Percentiles rank a stretch among this genome's conserved stretches.
Evolutionary conservation across 805 yeast species (phyloP).

Genomic region (Lachancea nothofagi): DNA sequence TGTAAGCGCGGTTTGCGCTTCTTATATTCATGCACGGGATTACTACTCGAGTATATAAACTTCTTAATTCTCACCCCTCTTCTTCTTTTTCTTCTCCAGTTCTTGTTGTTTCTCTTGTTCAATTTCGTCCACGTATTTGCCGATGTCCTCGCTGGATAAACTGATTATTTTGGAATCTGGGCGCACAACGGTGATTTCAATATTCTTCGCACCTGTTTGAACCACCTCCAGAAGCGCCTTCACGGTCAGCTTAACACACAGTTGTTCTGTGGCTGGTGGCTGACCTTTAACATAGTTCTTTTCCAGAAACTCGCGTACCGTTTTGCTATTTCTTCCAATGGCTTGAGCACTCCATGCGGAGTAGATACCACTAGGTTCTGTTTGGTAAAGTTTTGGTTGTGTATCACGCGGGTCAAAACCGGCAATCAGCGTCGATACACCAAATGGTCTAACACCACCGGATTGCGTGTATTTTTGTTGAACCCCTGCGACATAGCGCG

Average conservation of each 20-base stretch:
- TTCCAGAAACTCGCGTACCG: slow-evolving; percentile 92
- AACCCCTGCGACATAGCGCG: slow-evolving; percentile 94
- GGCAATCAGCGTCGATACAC: slow-evolving; percentile 89
- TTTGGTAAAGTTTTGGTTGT: slow-evolving; percentile 80
- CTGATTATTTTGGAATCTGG: slow-evolving; percentile 57
- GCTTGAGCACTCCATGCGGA: slow-evolving; percentile 98
- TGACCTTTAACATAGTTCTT: slow-evolving; percentile 66
- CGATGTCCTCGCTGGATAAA: slow-evolving; percentile 66
- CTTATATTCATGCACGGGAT: too few species aligned
- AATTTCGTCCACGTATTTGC: slow-evolving; percentile 67
- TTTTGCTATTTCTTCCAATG: slow-evolving; percentile 90
- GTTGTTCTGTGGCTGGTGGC: slow-evolving; percentile 51
- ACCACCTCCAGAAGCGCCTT: slow-evolving; percentile 91
- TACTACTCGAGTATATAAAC: background rate
- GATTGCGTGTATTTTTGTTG: slow-evolving; percentile 96
- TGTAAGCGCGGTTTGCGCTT: too few species aligned
- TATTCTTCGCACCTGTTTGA: slow-evolving; percentile 95
- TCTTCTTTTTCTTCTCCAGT: slow-evolving; percentile 46
- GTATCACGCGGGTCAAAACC: slow-evolving; percentile 82
- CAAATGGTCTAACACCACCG: slow-evolving; percentile 98
- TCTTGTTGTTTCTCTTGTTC: slow-evolving; percentile 81
- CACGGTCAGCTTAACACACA: slow-evolving; percentile 73
- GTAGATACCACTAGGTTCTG: slow-evolving; percentile 96
- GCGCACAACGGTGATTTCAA: slow-evolving; percentile 83
- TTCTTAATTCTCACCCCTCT: slow-evolving; percentile 7